Base-by-base conservation (phyloP, 208 protist species). In the Acanthamoeba lenticulata region DNA sequence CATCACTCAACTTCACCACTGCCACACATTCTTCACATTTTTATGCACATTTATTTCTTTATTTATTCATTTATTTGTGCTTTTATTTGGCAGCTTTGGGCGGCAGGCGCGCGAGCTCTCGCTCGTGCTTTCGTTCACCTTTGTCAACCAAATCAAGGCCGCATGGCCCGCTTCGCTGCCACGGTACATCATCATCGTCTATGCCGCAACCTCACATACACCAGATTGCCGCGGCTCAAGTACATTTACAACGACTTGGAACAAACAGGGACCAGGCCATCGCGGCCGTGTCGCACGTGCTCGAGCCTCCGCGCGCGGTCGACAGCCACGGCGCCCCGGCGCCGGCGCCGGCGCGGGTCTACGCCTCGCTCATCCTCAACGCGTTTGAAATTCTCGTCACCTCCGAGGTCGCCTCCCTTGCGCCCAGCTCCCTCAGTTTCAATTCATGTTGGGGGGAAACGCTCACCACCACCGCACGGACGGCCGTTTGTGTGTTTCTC, bases 61-160 rank as follows among this genome's bases (percentile, higher is more conserved):
- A 52, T 52, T 52, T 19, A 11, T 57, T 21, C 15, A 57, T 21
- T 57, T 21, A 57, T 2, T 57, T 21, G n/a, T n/a, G n/a, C 17
- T 57, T 21, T 24, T 21, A n/a, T n/a, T 21, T 57, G 17, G 15
- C 52, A 88, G 81, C 52, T 89, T 89, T 62, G 81, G 81, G 7
- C 44, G 81, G n/a, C 81, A 89, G 60, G 81, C 81, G 52, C 27
- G 81, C 11, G 81, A 89, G 32, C 81, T 89, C n/a, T 89, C 81
- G 52, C 52, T 89, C 6, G 52, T 89, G 44, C 52, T 89, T 17
- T 89, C 81, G 21, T 89, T 89, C 52, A 65, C 40, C 29, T 89
- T 89, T 24, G 81, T 89, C 81, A 89, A 89, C 38, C 47, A 89
- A 44, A 89, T 89, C n/a, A 34, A 42, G 17, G 52, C 44, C 0